Base-by-base conservation (phyloP, 1,284 basidiomycete species). In the Ganoderma meredithae region DNA sequence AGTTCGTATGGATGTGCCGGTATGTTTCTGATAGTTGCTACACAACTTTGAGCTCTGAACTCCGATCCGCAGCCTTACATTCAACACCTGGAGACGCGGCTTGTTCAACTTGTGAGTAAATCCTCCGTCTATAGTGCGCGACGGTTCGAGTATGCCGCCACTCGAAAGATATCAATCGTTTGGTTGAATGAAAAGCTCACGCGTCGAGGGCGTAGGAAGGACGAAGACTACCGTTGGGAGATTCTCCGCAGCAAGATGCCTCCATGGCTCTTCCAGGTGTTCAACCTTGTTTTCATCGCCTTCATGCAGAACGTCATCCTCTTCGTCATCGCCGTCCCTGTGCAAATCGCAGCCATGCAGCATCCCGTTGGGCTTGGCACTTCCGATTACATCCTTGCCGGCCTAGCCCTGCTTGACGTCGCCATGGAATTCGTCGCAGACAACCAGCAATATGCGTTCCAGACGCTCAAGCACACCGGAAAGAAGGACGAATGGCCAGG, bases 151-250 rank as follows among this genome's bases (percentile, higher is more conserved):
- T 25, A 13, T 52, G 10, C 3, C 19, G 27, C 13, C 9, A 55
- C 52, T 17, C 15, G 27, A 22, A 52, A 5, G 12, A 10, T 17
- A 3, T 13, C 52, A 6, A 19, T 39, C 19, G 19, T 2, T 22
- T 40, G 8, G 3, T 27, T 15, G 25, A 8, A n/a, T 10, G 1
- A 60, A 47, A 17, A n/a, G 1, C 31, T 62, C 31, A 62, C 15
- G 7, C 43, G 4, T 55, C 27, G 22, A 3, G 31, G 5, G 7
- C n/a, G 7, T 69, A 88, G 86, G 2, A 80, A 83, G 2, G 94
- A 95, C 43, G 95, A 96, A 79, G 97, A 98, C 79, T 98, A 99
- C 77, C 92, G 97, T 39, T 98, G 96, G 93, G 88, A 85, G 2
- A 81, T 95, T 60, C 84, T 98, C 13, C 89, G 95, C 47, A 79